These are phyloP conservation scores for Hypericum perforatum DNA, from an alignment of 345 rosid genomes.

Conservation along the genomic window DNA sequence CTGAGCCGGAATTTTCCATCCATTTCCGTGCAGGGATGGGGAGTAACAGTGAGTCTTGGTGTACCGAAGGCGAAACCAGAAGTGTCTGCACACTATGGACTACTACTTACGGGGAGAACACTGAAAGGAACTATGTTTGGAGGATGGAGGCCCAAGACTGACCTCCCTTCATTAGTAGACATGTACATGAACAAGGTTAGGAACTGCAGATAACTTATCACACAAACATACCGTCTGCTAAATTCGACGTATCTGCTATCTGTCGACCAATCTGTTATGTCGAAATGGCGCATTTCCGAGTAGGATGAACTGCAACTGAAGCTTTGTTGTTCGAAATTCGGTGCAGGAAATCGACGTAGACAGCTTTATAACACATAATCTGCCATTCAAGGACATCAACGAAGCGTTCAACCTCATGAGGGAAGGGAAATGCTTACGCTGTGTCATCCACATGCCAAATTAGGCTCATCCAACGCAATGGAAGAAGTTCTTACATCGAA, in stretches of 20 bases:
- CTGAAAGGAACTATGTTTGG: constrained; percentile 78
- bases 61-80: constrained; percentile 78
- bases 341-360: constrained; percentile 68
- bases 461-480: constrained; percentile 8
- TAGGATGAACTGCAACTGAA: background rate
- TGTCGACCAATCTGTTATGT: background rate
- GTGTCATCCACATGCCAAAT: constrained; percentile 71
- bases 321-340: background rate
- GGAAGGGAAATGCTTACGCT: constrained; percentile 73
- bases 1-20: background rate
- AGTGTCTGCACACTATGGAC: constrained; percentile 66
- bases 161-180: constrained; percentile 64
- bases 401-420: constrained; percentile 69
- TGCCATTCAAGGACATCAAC: constrained; percentile 63
- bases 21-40: constrained; percentile 62
- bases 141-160: constrained; percentile 86
- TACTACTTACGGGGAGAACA: constrained; percentile 63
- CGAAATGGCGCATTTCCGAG: background rate
- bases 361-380: constrained; percentile 60
- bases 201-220: no score
- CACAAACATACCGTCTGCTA: background rate
- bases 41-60: constrained; percentile 76
- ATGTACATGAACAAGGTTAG: constrained; percentile 70
- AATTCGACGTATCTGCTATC: background rate
- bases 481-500: no score